phyloP scores from a whole-genome alignment of 2,329 filamentous ascomycete species.

The Trichoderma pleuroti region DNA sequence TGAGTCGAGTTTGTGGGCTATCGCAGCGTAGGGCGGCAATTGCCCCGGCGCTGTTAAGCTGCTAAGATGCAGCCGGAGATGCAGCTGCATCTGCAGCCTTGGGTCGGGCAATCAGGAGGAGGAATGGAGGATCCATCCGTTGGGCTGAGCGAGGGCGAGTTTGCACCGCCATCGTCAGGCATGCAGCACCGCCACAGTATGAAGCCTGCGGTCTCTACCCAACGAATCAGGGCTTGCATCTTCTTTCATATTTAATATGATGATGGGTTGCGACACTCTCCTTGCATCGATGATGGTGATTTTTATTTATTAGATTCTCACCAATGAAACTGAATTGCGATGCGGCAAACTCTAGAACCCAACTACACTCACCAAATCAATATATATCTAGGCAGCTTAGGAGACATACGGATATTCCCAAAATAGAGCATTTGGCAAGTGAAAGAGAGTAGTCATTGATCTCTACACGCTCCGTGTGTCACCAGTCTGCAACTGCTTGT shows the following conservation, averaged over 20 bases:
- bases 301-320: not conserved
- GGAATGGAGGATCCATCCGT: not conserved
- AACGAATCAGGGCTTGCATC: not conserved
- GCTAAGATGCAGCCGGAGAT: not conserved
- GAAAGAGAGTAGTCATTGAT: not conserved
- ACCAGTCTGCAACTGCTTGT: not conserved
- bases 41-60: not conserved
- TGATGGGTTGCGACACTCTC: not conserved
- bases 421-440: not conserved
- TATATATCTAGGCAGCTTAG: not conserved
- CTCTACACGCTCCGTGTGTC: not conserved
- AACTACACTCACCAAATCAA: not conserved
- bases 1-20: not conserved
- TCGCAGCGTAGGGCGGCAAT: not conserved
- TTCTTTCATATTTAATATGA: not conserved
- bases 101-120: not conserved
- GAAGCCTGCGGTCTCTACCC: not conserved
- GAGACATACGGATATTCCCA: not conserved
- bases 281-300: not conserved
- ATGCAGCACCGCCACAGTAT: conserved; percentile 3
- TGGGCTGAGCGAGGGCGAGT: not conserved
- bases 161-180: conserved; percentile 6
- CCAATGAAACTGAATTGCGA: not conserved
- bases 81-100: not conserved
- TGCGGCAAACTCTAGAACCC: not conserved